A percentile compares a stretch with the other conserved stretches of the same genome.
Conservation (phyloP, 352 stramenopile genomes). For the Phytophthora megakarya region DNA sequence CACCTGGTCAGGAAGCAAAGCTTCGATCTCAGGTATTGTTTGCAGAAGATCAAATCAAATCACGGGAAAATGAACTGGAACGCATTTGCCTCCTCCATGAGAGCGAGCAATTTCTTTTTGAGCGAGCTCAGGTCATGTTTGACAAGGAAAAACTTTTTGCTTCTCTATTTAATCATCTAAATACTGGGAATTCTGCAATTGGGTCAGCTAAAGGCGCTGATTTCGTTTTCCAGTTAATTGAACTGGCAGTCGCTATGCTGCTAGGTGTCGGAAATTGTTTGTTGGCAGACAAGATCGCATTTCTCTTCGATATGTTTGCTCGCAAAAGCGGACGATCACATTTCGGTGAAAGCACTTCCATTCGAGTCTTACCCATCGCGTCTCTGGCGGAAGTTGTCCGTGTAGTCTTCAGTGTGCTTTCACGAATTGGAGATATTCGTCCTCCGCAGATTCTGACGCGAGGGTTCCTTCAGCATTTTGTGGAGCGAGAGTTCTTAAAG, state of each 20-base stretch:
- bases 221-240: conserved; percentile 43
- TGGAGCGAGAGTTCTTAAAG: conserved; percentile 70
- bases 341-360: neutral
- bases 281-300: conserved; percentile 68
- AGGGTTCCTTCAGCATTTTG: conserved; percentile 47
- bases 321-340: conserved; percentile 17
- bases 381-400: conserved; percentile 57
- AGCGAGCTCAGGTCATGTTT: conserved; percentile 58
- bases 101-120: conserved; percentile 75
- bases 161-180: conserved; percentile 58
- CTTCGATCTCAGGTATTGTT: conserved; percentile 73
- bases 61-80: conserved; percentile 64
- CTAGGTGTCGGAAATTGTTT: conserved; percentile 50
- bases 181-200: conserved; percentile 3
- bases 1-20: conserved; percentile 55
- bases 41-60: conserved; percentile 73
- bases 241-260: conserved; percentile 56
- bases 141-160: conserved; percentile 71
- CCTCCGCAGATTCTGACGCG: conserved; percentile 41
- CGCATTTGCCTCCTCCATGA: conserved; percentile 54
- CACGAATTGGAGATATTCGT: conserved; percentile 62
- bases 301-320: conserved; percentile 78
- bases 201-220: neutral
- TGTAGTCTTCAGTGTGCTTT: conserved; percentile 56
- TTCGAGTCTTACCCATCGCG: conserved; percentile 47